Percentiles rank a stretch among this genome's conserved stretches.
phyloP scores from a whole-genome alignment of 495 filamentous ascomycete species.

The Trichoderma gamsii region DNA sequence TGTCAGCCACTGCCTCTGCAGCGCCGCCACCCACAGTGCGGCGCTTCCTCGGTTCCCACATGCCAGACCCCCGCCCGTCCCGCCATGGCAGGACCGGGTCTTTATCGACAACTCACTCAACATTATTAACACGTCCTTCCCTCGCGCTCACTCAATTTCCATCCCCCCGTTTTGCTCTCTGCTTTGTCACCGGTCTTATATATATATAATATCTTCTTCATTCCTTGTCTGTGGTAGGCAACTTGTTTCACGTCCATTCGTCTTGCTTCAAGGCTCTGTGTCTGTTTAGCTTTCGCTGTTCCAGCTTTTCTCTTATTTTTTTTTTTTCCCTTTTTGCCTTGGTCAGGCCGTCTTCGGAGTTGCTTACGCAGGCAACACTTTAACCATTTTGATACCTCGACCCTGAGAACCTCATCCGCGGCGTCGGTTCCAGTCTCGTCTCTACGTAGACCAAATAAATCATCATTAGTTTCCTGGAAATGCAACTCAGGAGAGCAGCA shows the following conservation, averaged over 20 bases:
- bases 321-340: not conserved
- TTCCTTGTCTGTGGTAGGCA: not conserved
- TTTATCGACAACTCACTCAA: constrained; percentile 4
- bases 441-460: not conserved
- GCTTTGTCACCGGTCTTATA: not conserved
- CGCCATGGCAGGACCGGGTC: constrained; percentile 8
- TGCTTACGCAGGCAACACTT: not conserved
- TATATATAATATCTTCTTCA: not conserved
- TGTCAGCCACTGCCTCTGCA: not conserved
- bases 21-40: not conserved
- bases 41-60: constrained; percentile 1
- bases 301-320: not conserved
- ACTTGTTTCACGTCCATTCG: not conserved
- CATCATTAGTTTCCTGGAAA: constrained; percentile 21
- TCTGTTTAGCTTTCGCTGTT: not conserved
- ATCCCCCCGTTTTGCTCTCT: not conserved
- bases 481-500: constrained; percentile 72
- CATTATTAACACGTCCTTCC: constrained; percentile 8
- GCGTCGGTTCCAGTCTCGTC: not conserved
- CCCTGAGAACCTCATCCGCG: not conserved
- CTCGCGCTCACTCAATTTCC: not conserved
- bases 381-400: not conserved
- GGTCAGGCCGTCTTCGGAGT: not conserved
- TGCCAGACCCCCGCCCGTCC: constrained; percentile 4
- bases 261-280: not conserved